phyloP scores from a whole-genome alignment of 306 rosid species.

The Acacia crassicarpa region DNA sequence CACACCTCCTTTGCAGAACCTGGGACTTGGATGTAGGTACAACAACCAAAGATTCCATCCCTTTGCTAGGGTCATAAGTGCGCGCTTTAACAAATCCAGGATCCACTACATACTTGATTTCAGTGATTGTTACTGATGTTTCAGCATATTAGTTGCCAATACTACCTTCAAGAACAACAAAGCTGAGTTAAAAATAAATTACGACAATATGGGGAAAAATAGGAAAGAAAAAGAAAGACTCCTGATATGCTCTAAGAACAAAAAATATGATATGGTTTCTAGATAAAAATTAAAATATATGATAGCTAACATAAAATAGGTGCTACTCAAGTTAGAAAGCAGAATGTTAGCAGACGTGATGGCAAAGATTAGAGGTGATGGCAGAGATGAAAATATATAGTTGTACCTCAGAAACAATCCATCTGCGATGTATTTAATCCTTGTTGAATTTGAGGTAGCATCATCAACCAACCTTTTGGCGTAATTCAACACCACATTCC shows the following conservation, averaged over 20 bases:
- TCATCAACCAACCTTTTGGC: slow-evolving; percentile 87
- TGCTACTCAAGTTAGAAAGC: slow-evolving; percentile 1
- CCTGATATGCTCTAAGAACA: not conserved
- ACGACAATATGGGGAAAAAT: not conserved
- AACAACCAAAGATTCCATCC: slow-evolving; percentile 81
- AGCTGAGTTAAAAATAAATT: slow-evolving; percentile 22
- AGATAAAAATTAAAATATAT: not conserved
- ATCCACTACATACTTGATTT: slow-evolving; percentile 89
- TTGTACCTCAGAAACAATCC: slow-evolving; percentile 90
- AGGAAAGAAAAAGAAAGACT: not conserved
- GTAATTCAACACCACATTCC: slow-evolving; percentile 76
- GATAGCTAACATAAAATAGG: slow-evolving; percentile 8
- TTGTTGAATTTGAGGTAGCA: slow-evolving; percentile 64
- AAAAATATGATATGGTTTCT: not conserved
- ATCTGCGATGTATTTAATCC: slow-evolving; percentile 92
- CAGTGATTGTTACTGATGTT: slow-evolving; percentile 88
- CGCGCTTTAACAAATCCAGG: slow-evolving; percentile 98
- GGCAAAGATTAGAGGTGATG: too few relatives aligned
- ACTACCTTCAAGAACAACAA: slow-evolving; percentile 56
- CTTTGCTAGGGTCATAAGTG: slow-evolving; percentile 76
- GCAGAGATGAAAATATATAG: too few relatives aligned
- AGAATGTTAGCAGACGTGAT: slow-evolving; percentile 4
- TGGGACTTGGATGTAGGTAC: slow-evolving; percentile 90
- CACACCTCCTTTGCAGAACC: slow-evolving; percentile 88
- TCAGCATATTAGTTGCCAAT: slow-evolving; percentile 97